Conservation (phyloP, 768 basidiomycete species). For the Amanita thiersii region DNA sequence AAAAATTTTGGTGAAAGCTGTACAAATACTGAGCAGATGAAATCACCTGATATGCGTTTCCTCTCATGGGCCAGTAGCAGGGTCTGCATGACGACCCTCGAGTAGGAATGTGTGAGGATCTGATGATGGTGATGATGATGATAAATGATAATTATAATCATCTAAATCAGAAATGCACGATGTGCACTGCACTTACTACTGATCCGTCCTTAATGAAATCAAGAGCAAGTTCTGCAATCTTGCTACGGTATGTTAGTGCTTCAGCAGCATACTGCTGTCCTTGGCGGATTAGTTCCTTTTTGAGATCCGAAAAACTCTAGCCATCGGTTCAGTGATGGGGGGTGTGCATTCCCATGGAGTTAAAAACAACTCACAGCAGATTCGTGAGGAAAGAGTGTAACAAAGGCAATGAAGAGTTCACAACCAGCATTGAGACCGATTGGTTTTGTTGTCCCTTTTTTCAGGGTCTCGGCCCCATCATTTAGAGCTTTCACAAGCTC, state of each 20-base stretch:
- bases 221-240: slow-evolving; percentile 83
- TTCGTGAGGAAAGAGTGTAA: slow-evolving; percentile 78
- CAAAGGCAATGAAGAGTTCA: slow-evolving; percentile 85
- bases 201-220: slow-evolving; percentile 95
- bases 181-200: slow-evolving; percentile 46
- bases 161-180: too few species aligned
- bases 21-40: slow-evolving; percentile 10
- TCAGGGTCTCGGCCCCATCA: slow-evolving; percentile 60
- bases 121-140: slow-evolving; percentile 23
- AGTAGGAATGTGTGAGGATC: slow-evolving; percentile 97
- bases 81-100: slow-evolving; percentile 90
- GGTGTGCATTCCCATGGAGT: not conserved
- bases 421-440: slow-evolving; percentile 86
- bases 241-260: slow-evolving; percentile 78
- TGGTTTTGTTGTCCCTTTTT: slow-evolving; percentile 58
- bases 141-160: slow-evolving; percentile 5
- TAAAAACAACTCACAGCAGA: slow-evolving; percentile 49
- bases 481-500: slow-evolving; percentile 85
- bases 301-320: slow-evolving; percentile 80
- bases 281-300: slow-evolving; percentile 74
- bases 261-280: slow-evolving; percentile 70
- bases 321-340: slow-evolving; percentile 10
- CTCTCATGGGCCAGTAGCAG: slow-evolving; percentile 82
- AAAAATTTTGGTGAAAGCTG: slow-evolving; percentile 11
- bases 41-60: slow-evolving; percentile 79